These are phyloP conservation scores for Solanum aculeatissimum DNA, from an alignment of 305 asterid species.

Conservation along the genomic window DNA sequence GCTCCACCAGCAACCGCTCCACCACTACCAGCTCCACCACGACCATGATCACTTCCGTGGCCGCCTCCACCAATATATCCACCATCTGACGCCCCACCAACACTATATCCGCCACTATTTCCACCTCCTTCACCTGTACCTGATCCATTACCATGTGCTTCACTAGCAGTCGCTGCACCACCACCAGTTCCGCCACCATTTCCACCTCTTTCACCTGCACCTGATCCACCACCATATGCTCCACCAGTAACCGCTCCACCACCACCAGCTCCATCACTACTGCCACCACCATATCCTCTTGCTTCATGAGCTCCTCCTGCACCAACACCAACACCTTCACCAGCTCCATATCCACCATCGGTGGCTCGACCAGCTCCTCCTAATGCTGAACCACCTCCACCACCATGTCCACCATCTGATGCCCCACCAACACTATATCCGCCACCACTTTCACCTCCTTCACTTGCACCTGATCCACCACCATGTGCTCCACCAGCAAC, in stretches of 20 bases:
- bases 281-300: background rate
- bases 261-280: background rate
- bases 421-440: background rate
- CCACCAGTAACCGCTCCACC: conserved; percentile 11
- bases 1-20: too few relatives aligned
- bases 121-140: conserved; percentile 7
- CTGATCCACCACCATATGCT: conserved; percentile 9
- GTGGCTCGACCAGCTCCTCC: background rate
- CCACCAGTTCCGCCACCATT: conserved; percentile 1
- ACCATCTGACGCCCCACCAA: conserved; percentile 4
- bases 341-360: background rate
- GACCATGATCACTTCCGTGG: too few relatives aligned
- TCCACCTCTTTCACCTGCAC: conserved; percentile 1
- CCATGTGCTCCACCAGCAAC: conserved; percentile 1
- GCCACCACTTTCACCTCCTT: background rate
- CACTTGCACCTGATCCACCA: background rate
- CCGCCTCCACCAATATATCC: background rate
- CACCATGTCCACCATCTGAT: background rate
- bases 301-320: background rate
- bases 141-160: conserved; percentile 4
- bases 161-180: too few relatives aligned
- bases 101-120: conserved; percentile 1
- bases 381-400: background rate
- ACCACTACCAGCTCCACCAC: too few relatives aligned
- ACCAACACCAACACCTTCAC: background rate